These are phyloP conservation scores for Pisolithus orientalis DNA, from an alignment of 768 basidiomycete genomes.

Conservation along the genomic window DNA sequence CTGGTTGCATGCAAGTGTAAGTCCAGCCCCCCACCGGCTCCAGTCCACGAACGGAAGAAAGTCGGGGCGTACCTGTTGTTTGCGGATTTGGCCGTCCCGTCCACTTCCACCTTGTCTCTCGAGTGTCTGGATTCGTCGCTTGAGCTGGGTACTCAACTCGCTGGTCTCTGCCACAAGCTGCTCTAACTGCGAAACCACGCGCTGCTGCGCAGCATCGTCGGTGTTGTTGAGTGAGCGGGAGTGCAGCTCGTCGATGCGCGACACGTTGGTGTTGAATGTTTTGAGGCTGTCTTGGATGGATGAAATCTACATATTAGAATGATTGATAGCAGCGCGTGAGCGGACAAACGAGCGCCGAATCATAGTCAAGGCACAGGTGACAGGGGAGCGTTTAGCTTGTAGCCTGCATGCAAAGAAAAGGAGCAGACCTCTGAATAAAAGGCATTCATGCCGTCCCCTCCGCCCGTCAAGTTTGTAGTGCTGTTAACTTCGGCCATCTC, in stretches of 20 bases:
- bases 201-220: conserved; percentile 61
- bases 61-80: conserved; percentile 54
- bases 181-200: conserved; percentile 57
- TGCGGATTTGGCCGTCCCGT: conserved; percentile 68
- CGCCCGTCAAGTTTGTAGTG: conserved; percentile 41
- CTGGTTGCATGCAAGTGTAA: conserved; percentile 29
- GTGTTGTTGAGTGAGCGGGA: conserved; percentile 70
- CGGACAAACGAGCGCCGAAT: conserved; percentile 19
- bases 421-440: conserved; percentile 69
- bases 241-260: conserved; percentile 65
- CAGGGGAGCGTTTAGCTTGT: neutral
- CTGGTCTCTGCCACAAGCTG: conserved; percentile 69
- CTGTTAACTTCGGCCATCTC: conserved; percentile 71
- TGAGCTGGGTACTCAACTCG: conserved; percentile 59
- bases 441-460: conserved; percentile 50
- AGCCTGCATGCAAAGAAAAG: neutral
- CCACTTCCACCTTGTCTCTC: conserved; percentile 58
- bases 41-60: conserved; percentile 2
- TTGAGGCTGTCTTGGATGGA: conserved; percentile 66
- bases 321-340: neutral
- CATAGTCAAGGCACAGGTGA: neutral
- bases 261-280: conserved; percentile 63
- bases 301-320: conserved; percentile 41
- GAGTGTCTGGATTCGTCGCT: conserved; percentile 65
- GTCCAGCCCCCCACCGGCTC: neutral